Conservation (phyloP, 768 basidiomycete genomes). For the Lentinus tigrinus region DNA sequence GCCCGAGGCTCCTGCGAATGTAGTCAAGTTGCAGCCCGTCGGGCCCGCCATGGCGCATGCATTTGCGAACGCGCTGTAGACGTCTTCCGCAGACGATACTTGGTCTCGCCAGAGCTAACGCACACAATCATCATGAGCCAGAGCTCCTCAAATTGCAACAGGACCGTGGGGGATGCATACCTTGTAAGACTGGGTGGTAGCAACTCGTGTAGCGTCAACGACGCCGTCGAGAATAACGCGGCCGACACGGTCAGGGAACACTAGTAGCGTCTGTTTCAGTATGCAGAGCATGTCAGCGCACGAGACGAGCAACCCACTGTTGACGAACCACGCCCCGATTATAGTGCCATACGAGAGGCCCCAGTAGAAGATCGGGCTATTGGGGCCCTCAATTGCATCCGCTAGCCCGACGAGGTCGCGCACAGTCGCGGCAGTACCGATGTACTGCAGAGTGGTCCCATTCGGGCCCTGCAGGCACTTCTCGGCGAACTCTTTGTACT, state of each 20-base stretch:
- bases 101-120: constrained; percentile 11
- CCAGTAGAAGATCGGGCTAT: constrained; percentile 11
- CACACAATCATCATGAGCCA: no score
- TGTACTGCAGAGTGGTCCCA: constrained; percentile 8
- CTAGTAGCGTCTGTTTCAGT: not conserved
- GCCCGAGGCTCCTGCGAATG: not conserved
- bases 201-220: constrained; percentile 2
- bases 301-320: constrained; percentile 1
- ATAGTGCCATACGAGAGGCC: constrained; percentile 14
- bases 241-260: constrained; percentile 15
- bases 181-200: constrained; percentile 4
- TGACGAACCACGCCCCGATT: constrained; percentile 7
- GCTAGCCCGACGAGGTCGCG: constrained; percentile 11
- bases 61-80: constrained; percentile 5
- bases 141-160: no score
- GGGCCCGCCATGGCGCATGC: constrained; percentile 9
- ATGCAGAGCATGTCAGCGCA: not conserved
- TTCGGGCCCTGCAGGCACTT: constrained; percentile 12
- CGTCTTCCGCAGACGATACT: constrained; percentile 1
- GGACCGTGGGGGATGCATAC: no score
- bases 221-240: constrained; percentile 14
- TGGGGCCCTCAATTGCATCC: constrained; percentile 7
- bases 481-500: constrained; percentile 2
- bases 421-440: constrained; percentile 15
- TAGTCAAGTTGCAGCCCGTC: not conserved